These are phyloP conservation scores for Nannizziopsis arthrosporioides DNA, from an alignment of 2,329 filamentous ascomycete species.

Conservation along the genomic window DNA sequence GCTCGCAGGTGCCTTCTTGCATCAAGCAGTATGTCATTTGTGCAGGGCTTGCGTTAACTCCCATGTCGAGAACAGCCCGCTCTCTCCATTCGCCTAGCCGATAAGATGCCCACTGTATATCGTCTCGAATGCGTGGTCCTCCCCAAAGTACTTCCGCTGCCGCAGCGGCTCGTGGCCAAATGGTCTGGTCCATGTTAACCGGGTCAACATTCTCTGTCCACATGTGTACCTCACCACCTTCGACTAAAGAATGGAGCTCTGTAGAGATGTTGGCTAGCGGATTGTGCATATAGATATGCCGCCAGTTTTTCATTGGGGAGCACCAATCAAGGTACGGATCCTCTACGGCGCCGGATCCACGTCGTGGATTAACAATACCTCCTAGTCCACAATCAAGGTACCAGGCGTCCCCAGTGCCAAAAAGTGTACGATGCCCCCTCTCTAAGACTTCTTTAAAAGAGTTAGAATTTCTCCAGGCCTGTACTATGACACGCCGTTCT, in stretches of 20 bases:
- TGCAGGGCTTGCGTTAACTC: conserved; percentile 53
- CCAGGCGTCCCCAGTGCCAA: conserved; percentile 24
- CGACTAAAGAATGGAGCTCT: conserved; percentile 52
- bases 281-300: conserved; percentile 67
- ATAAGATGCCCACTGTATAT: conserved; percentile 49
- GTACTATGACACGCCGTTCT: conserved; percentile 54
- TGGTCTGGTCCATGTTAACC: conserved; percentile 59
- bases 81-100: conserved; percentile 65
- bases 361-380: conserved; percentile 26
- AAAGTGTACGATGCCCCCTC: conserved; percentile 24
- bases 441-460: conserved; percentile 20
- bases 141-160: conserved; percentile 74
- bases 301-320: conserved; percentile 67
- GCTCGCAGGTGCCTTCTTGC: conserved; percentile 14
- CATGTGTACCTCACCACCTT: conserved; percentile 71
- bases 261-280: conserved; percentile 53
- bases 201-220: conserved; percentile 72
- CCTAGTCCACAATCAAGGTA: conserved; percentile 28
- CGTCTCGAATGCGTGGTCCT: conserved; percentile 36
- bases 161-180: conserved; percentile 67
- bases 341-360: conserved; percentile 12
- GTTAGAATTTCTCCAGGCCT: conserved; percentile 54
- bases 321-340: conserved; percentile 20
- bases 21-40: conserved; percentile 60
- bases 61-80: conserved; percentile 53